Evolutionary conservation across 768 basidiomycete species (phyloP).

Genomic region (Leccinellum luteum): DNA sequence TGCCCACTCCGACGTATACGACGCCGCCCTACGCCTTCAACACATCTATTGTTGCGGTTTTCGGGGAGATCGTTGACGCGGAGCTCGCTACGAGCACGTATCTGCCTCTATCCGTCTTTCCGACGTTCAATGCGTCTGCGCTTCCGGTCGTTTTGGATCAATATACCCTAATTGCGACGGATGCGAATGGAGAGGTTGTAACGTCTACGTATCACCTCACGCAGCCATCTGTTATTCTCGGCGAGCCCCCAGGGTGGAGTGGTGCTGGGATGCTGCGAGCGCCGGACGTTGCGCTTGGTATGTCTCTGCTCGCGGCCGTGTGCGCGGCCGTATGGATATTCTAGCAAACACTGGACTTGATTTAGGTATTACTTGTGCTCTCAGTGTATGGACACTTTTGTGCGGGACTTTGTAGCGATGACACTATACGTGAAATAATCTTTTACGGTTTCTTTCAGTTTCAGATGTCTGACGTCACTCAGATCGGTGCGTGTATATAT

Average conservation of each 20-base stretch:
- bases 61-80: conserved; percentile 54
- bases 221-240: conserved; percentile 51
- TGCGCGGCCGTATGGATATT: conserved; percentile 15
- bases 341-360: conserved; percentile 5
- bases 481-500: background rate
- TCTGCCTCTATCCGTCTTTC: conserved; percentile 49
- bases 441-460: background rate
- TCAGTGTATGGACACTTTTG: background rate
- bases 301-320: conserved; percentile 10
- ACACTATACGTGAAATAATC: background rate
- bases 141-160: conserved; percentile 56
- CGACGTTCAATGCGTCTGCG: conserved; percentile 45
- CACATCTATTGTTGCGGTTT: conserved; percentile 53
- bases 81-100: conserved; percentile 76
- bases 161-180: conserved; percentile 56
- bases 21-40: conserved; percentile 70
- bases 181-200: conserved; percentile 48
- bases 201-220: conserved; percentile 53
- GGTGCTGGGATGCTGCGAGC: conserved; percentile 9
- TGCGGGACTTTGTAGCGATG: background rate
- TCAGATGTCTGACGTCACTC: background rate
- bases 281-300: conserved; percentile 10
- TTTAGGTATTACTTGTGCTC: background rate
- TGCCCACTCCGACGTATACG: conserved; percentile 61
- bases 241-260: conserved; percentile 62